Evolutionary conservation across 2,329 filamentous ascomycete species (phyloP).

Genomic region (Aspergillus phoenicis): DNA sequence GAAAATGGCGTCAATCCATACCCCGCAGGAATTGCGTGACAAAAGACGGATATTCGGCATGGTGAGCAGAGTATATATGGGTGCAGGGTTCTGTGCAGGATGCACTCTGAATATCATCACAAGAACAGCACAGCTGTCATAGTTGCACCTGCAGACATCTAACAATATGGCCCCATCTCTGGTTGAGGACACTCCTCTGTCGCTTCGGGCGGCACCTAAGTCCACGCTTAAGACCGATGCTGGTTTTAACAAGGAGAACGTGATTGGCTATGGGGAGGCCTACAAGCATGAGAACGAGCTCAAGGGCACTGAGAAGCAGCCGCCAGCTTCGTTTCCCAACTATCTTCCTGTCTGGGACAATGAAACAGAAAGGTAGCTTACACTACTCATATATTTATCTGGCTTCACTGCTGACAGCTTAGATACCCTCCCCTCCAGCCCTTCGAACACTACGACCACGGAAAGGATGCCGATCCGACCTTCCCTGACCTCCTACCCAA

Average conservation of each 20-base stretch:
- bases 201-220: constrained; percentile 30
- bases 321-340: constrained; percentile 66
- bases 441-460: constrained; percentile 75
- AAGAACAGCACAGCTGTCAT: neutral
- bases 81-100: neutral
- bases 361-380: constrained; percentile 46
- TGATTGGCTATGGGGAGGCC: constrained; percentile 34
- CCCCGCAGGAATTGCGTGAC: constrained; percentile 30
- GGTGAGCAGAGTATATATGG: constrained; percentile 14
- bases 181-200: constrained; percentile 29
- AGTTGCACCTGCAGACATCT: neutral
- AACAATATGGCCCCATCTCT: constrained; percentile 40
- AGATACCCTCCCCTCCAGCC: constrained; percentile 65
- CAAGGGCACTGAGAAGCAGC: constrained; percentile 56
- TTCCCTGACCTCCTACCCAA: constrained; percentile 68
- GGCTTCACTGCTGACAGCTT: constrained; percentile 1
- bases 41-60: constrained; percentile 18
- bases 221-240: constrained; percentile 32
- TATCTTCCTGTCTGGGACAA: constrained; percentile 74
- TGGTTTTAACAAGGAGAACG: constrained; percentile 41
- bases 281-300: constrained; percentile 55
- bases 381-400: too few species aligned
- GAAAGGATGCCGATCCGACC: constrained; percentile 69
- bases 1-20: constrained; percentile 17
- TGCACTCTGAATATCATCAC: neutral